Base-by-base conservation (phyloP, 2,329 filamentous ascomycete genomes). In the Dactylellina cionopaga region DNA sequence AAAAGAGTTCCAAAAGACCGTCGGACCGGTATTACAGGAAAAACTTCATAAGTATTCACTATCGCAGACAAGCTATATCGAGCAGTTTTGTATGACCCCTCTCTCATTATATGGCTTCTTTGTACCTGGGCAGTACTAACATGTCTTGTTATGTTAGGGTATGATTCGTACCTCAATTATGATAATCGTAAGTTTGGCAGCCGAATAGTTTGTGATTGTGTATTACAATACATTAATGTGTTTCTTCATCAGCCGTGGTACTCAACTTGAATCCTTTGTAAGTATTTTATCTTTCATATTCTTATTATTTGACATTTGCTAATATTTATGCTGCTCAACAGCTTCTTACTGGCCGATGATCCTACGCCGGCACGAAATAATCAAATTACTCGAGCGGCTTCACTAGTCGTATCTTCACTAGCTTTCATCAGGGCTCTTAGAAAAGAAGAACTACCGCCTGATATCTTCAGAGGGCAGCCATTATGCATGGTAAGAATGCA, bases 51-150 rank as follows among this genome's bases (percentile, higher is more conserved):
- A 89, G 77, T 99, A 98, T 83, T 93, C 95, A 6, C 88, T 88
- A 51, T 92, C 90, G 44, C 94, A 93, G 82, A 92, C 92, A 35
- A 98, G 94, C 81, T 99, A 97, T 79, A 98, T 99, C 77, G 95
- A 98, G 80, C 95, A 99, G 78, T 99, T 99, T 77, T 99, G 94
- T 96, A 86, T 79, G 91, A n/a, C n/a, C n/a, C n/a, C n/a, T n/a
- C n/a, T n/a, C n/a, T n/a, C n/a, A n/a, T 85, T 31, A 43, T 52
- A 15, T 41, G 25, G 10, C 19, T 7, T 58, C 11, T 19, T 27
- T 22, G n/a, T 7, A 9, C 25, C 24, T 33, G 11, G 25, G 19
- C 44, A 5, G 52, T 43, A 10, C 17, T 13, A 19, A 29, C 63
- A 35, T 51, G 76, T 56, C 78, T 70, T 35, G 77, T 79, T 43